Evolutionary conservation across 1,284 basidiomycete species (phyloP), one percentile per base, ranked within the genome.

Genomic region (Ceraceosorus bombacis): DNA sequence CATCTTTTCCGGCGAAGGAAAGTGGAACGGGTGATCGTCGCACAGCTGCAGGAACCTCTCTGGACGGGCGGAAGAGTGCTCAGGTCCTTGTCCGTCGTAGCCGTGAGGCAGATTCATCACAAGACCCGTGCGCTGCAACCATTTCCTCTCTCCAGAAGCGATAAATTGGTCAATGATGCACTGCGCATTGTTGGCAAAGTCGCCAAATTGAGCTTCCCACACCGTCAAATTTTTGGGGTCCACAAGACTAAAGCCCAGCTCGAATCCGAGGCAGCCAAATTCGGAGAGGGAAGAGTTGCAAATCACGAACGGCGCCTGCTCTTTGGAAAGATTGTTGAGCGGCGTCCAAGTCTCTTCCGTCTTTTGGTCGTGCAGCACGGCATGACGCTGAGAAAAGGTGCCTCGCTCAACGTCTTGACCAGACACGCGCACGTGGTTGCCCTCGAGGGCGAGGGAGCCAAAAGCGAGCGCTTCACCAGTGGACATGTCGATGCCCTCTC

Each of bases 141-240:
- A 98, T 80, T 99, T 99, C 70, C 92, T 83, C 81, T 99, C 95
- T 53, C 94, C 94, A 15, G 93, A 89, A 38, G 93, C 91, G 66
- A 99, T 89, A 81, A 96, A 99, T 80, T 99, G 94, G 79, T 99
- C 95, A 72, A 98, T 96, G 80, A 98, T 96, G 79, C 87, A 89
- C 80, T 97, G 94, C 4, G 94, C 94, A 55, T 74, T 77, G 73
- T 76, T 77, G 66, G 74, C 74, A 78, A 97, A 98, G 80, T 98
- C 95, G 79, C 94, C 94, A 74, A 98, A 97, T 79, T 96, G 93
- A 15, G 80, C 95, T 80, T 98, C 95, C 95, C 95, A 99, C 76
- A 99, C 88, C 27, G 92, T 93, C 67, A 99, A 82, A 55, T 87
- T 83, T 77, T 93, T 86, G 38, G 95, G 95, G 48, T 91, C 94